Base-by-base conservation (phyloP, 2,329 filamentous ascomycete species). In the Aspergillus sp. region DNA sequence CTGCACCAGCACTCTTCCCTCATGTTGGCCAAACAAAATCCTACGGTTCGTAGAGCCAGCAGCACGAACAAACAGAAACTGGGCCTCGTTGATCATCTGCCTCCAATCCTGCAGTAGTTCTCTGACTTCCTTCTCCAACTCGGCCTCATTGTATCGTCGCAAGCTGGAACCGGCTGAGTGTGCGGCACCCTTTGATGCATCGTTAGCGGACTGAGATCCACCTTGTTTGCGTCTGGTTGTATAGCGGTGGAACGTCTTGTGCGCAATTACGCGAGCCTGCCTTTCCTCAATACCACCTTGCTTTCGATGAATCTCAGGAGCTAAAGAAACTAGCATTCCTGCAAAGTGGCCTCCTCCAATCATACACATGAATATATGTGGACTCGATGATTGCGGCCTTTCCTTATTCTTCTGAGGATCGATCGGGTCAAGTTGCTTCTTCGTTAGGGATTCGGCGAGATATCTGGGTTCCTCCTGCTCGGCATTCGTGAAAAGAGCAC, bases 161-260 rank as follows among this genome's bases (percentile, higher is more conserved):
- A 99, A 79, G 45, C 87, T 90, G 1, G 95, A 90, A 72, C 96
- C 95, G 7, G 93, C 96, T 4, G 95, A 98, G 75, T 98, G 92
- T 0, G 95, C 95, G 47, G 89, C 88, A 14, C 95, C 93, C 71
- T 96, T 96, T n/a, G 93, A 86, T 60, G 91, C 90, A 73, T 99
- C 95, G 72, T 92, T 98, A 27, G 93, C 89, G 3, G 93, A 96
- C 73, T 99, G 95, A 11, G 92, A 88, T 43, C 96, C 95, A 80
- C 95, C 95, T 74, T 99, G 95, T 73, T 99, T 99, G 64, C 95
- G 85, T 63, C 95, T 84, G 6, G 95, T 99, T 0, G 96, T 99
- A 71, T 99, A 99, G 57, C 95, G 85, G 74, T 99, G 96, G 74
- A 98, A 99, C 0, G 93, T 97, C 79, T 99, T 99, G 76, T 98